phyloP scores from a whole-genome alignment of 495 filamentous ascomycete species.

The Lophiotrema nucula region DNA sequence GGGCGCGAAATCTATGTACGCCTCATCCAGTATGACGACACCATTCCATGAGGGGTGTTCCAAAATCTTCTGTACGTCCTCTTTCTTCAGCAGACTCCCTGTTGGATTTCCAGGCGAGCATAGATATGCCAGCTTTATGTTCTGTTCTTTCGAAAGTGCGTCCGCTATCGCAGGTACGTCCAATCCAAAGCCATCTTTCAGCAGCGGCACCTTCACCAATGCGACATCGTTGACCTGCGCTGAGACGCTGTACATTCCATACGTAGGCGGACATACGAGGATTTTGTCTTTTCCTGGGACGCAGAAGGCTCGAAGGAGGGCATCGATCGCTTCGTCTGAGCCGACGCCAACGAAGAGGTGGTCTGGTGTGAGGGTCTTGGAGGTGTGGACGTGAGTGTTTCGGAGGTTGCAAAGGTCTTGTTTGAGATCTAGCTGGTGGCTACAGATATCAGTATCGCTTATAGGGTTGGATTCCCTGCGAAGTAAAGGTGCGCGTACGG shows the following conservation, averaged over 20 bases:
- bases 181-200: slow-evolving; percentile 61
- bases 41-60: slow-evolving; percentile 95
- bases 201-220: slow-evolving; percentile 80
- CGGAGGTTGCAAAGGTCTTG: slow-evolving; percentile 81
- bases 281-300: slow-evolving; percentile 82
- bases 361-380: slow-evolving; percentile 68
- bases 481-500: too few relatives aligned
- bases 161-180: slow-evolving; percentile 67
- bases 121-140: slow-evolving; percentile 85
- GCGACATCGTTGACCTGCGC: slow-evolving; percentile 89
- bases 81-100: slow-evolving; percentile 69
- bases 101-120: slow-evolving; percentile 97
- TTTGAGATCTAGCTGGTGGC: slow-evolving; percentile 84
- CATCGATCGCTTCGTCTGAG: slow-evolving; percentile 94
- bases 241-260: slow-evolving; percentile 96
- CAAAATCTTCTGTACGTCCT: slow-evolving; percentile 70
- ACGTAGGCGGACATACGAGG: slow-evolving; percentile 91
- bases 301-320: slow-evolving; percentile 89
- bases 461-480: too few relatives aligned
- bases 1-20: slow-evolving; percentile 91
- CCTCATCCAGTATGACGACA: slow-evolving; percentile 89
- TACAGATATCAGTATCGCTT: slow-evolving; percentile 38
- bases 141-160: slow-evolving; percentile 58
- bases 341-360: slow-evolving; percentile 95
- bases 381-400: slow-evolving; percentile 78